Percentiles rank a stretch among this genome's conserved stretches.
phyloP scores from a whole-genome alignment of 352 stramenopile genomes.

The Pseudoperonospora humuli region DNA sequence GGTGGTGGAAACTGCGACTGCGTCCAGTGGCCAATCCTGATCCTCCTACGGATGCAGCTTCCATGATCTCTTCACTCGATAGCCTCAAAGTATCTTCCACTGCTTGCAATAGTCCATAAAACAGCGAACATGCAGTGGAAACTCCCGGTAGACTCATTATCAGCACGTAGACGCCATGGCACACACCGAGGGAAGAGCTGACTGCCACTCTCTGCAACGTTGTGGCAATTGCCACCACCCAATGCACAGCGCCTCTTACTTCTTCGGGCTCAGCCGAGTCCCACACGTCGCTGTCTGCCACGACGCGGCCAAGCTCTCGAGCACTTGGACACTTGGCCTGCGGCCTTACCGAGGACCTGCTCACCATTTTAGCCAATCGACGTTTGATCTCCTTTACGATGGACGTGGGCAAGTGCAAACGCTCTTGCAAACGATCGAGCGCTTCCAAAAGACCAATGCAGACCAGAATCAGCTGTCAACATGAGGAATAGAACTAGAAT shows the following conservation, averaged over 20 bases:
- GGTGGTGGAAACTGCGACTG: conserved; percentile 27
- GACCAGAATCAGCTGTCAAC: conserved; percentile 57
- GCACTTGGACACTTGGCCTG: conserved; percentile 22
- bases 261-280: conserved; percentile 46
- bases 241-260: conserved; percentile 60
- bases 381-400: conserved; percentile 73
- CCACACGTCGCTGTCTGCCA: conserved; percentile 57
- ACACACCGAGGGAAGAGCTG: conserved; percentile 41
- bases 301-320: conserved; percentile 29
- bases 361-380: conserved; percentile 57
- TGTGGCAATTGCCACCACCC: conserved; percentile 44
- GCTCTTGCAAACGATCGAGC: conserved; percentile 64
- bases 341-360: conserved; percentile 32
- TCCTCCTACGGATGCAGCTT: conserved; percentile 19
- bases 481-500: conserved; percentile 1
- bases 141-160: conserved; percentile 70
- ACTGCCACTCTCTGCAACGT: conserved; percentile 54
- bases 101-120: conserved; percentile 59
- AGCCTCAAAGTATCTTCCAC: conserved; percentile 58
- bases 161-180: conserved; percentile 62
- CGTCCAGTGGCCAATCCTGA: conserved; percentile 10
- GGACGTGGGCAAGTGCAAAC: conserved; percentile 51
- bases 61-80: conserved; percentile 32
- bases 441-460: conserved; percentile 71
- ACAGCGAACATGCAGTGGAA: conserved; percentile 55